phyloP scores from a whole-genome alignment of 345 rosid species.

The Corchorus olitorius region DNA sequence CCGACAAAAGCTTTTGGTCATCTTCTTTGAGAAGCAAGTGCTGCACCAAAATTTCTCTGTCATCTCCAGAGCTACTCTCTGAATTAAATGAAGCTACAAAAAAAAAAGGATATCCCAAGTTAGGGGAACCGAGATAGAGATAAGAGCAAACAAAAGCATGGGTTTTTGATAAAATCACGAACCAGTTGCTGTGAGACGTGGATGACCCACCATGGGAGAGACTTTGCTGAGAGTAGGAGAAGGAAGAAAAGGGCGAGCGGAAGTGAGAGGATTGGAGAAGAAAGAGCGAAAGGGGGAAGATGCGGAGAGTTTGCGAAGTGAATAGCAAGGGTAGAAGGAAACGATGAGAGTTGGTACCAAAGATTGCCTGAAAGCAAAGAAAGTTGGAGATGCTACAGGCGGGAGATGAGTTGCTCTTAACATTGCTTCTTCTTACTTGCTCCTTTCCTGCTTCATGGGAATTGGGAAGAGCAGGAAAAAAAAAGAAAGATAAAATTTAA shows the following conservation, averaged over 20 bases:
- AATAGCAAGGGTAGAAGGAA: slow-evolving; percentile 31
- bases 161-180: background rate
- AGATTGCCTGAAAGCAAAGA: slow-evolving; percentile 43
- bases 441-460: background rate
- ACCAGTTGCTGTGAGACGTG: slow-evolving; percentile 36
- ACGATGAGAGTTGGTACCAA: slow-evolving; percentile 35
- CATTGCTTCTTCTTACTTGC: slow-evolving; percentile 29
- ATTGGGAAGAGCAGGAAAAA: no score
- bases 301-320: slow-evolving; percentile 34
- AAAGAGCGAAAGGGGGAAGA: slow-evolving; percentile 33
- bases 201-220: slow-evolving; percentile 25
- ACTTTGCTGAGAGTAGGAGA: slow-evolving; percentile 13
- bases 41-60: slow-evolving; percentile 74
- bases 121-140: background rate
- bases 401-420: slow-evolving; percentile 41
- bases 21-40: slow-evolving; percentile 84
- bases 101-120: background rate
- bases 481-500: no score
- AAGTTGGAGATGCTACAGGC: slow-evolving; percentile 29
- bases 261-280: slow-evolving; percentile 25
- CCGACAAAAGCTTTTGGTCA: slow-evolving; percentile 57
- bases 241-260: slow-evolving; percentile 19
- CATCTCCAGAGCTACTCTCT: slow-evolving; percentile 38
- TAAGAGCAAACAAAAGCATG: background rate
- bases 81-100: slow-evolving; percentile 61